Evolutionary conservation across 1,139 yeast species (phyloP).

Genomic region (Hyphopichia khmerensis): DNA sequence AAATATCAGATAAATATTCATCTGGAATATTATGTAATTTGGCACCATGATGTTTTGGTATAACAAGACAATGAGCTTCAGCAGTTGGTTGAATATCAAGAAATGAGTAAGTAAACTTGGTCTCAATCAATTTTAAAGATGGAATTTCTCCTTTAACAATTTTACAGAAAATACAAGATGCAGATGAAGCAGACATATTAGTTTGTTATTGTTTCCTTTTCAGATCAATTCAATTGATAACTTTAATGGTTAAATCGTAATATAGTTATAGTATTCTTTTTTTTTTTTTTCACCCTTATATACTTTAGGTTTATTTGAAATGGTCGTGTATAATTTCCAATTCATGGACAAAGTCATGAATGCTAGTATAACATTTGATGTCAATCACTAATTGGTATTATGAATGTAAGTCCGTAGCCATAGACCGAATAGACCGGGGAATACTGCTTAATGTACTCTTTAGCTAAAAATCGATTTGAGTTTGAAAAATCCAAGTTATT

Average conservation of each 20-base stretch:
- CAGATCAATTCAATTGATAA: conserved; percentile 1
- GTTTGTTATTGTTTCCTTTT: background rate
- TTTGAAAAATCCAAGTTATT: too few relatives aligned
- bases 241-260: conserved; percentile 1
- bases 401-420: too few relatives aligned
- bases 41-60: conserved; percentile 92
- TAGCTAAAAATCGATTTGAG: too few relatives aligned
- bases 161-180: conserved; percentile 85
- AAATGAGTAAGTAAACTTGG: conserved; percentile 75
- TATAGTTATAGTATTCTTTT: too few relatives aligned
- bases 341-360: too few relatives aligned
- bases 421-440: too few relatives aligned
- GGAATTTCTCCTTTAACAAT: conserved; percentile 95
- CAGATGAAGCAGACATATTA: conserved; percentile 31
- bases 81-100: conserved; percentile 92
- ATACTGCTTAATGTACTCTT: too few relatives aligned
- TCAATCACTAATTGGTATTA: too few relatives aligned
- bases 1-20: conserved; percentile 77
- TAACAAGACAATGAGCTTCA: conserved; percentile 81
- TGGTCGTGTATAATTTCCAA: too few relatives aligned
- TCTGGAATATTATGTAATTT: conserved; percentile 90
- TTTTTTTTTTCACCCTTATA: too few relatives aligned
- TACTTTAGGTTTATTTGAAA: too few relatives aligned
- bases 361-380: too few relatives aligned
- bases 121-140: conserved; percentile 81